Evolutionary conservation across 176 grass and related monocot species (phyloP).

Genomic region (Eragrostis nindensis): DNA sequence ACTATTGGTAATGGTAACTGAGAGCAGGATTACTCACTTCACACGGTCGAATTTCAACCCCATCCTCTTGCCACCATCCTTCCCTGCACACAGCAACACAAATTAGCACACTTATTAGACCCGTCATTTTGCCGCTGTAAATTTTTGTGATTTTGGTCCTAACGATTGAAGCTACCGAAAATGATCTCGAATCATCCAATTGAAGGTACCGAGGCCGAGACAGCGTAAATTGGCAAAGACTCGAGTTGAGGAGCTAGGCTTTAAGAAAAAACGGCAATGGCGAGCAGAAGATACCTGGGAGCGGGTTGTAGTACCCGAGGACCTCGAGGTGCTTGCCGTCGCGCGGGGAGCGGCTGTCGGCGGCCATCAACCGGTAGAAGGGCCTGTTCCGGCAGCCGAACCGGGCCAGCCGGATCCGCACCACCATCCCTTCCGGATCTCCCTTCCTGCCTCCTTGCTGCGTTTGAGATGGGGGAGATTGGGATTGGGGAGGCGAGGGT

Average conservation of each 20-base stretch:
- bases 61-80: constrained; percentile 77
- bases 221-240: too few species aligned
- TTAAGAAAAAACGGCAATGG: not conserved
- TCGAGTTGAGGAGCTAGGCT: not conserved
- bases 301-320: constrained; percentile 65
- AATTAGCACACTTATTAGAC: not conserved
- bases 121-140: not conserved
- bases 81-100: constrained; percentile 33
- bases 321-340: constrained; percentile 65
- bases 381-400: constrained; percentile 65
- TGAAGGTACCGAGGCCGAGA: not conserved
- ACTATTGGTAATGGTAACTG: not conserved
- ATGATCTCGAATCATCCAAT: not conserved
- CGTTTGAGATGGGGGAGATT: not conserved
- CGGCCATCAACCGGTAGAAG: constrained; percentile 69
- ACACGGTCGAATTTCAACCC: constrained; percentile 72
- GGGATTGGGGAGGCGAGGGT: constrained; percentile 31
- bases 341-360: constrained; percentile 56
- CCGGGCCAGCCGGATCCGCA: constrained; percentile 60
- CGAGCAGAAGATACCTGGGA: constrained; percentile 31
- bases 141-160: not conserved
- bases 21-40: constrained; percentile 50
- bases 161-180: not conserved
- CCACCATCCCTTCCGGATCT: constrained; percentile 33
- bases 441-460: not conserved